phyloP scores from a whole-genome alignment of 2,329 filamentous ascomycete genomes.

The Biscogniauxia mediterranea region DNA sequence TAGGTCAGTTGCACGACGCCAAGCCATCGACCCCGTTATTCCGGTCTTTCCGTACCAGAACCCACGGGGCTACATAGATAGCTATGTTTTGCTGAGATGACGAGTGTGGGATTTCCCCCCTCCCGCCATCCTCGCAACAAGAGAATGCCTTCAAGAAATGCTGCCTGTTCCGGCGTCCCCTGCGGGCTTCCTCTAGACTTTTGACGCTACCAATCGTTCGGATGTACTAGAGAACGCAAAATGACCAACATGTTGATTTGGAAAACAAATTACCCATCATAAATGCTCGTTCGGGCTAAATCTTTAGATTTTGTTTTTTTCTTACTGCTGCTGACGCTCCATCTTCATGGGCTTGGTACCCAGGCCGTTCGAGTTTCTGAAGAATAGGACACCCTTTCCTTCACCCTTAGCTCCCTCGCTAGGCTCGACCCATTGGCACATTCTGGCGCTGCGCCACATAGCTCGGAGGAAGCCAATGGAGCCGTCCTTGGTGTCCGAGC shows the following conservation, averaged over 20 bases:
- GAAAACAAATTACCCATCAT: neutral
- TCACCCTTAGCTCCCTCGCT: conserved; percentile 77
- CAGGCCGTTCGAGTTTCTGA: conserved; percentile 88
- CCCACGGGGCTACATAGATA: neutral
- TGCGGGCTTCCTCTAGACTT: neutral
- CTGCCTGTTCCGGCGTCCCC: neutral
- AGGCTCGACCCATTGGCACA: conserved; percentile 98
- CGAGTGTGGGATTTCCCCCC: neutral
- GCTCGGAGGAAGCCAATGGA: conserved; percentile 79
- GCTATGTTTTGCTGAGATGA: neutral
- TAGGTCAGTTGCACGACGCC: neutral
- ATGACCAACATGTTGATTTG: neutral
- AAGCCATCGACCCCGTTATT: neutral
- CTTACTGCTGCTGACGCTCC: neutral
- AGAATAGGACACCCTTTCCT: conserved; percentile 85
- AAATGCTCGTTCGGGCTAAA: conserved; percentile 10
- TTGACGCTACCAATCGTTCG: neutral
- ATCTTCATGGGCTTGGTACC: conserved; percentile 53
- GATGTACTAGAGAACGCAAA: neutral
- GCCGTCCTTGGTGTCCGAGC: conserved; percentile 74
- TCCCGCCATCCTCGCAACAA: neutral
- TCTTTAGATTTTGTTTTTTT: too few relatives aligned
- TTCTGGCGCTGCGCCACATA: conserved; percentile 76
- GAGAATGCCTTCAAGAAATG: neutral
- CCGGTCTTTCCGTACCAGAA: too few relatives aligned